These are phyloP conservation scores for Trichoderma asperelloides DNA, from an alignment of 495 filamentous ascomycete genomes.

Conservation along the genomic window DNA sequence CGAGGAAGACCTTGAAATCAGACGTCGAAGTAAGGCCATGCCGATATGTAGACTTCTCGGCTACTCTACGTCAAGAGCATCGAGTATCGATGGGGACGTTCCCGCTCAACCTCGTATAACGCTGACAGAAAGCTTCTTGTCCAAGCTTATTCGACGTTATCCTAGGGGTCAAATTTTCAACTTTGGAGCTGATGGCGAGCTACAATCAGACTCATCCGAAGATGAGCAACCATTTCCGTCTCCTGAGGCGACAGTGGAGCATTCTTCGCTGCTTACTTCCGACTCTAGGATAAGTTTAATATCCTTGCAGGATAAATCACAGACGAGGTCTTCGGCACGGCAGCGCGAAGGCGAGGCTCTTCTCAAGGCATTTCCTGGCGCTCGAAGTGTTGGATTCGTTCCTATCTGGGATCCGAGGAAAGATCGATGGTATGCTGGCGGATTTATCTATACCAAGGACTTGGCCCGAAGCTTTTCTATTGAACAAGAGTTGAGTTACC, in stretches of 20 bases:
- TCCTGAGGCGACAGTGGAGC: neutral
- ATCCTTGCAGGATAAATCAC: slow-evolving; percentile 6
- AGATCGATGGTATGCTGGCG: slow-evolving; percentile 61
- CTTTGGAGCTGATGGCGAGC: slow-evolving; percentile 37
- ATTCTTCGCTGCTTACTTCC: neutral
- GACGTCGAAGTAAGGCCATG: neutral
- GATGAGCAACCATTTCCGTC: neutral
- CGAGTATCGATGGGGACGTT: slow-evolving; percentile 12
- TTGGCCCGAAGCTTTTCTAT: slow-evolving; percentile 34
- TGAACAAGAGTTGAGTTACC: slow-evolving; percentile 33
- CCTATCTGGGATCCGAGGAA: slow-evolving; percentile 61
- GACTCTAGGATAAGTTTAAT: neutral
- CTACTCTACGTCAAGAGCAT: slow-evolving; percentile 23
- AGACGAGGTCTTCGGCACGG: slow-evolving; percentile 11
- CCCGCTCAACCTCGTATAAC: neutral
- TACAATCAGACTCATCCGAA: slow-evolving; percentile 12
- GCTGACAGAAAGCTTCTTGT: slow-evolving; percentile 32
- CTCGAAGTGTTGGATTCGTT: slow-evolving; percentile 47
- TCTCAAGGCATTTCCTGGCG: slow-evolving; percentile 35
- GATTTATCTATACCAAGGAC: slow-evolving; percentile 53
- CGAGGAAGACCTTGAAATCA: neutral
- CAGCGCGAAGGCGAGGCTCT: slow-evolving; percentile 12
- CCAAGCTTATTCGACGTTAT: slow-evolving; percentile 47
- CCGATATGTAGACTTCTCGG: slow-evolving; percentile 20
- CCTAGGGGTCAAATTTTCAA: slow-evolving; percentile 51